Conservation (phyloP, 2,329 filamentous ascomycete species). For the Rhinocladiella mackenziei region DNA sequence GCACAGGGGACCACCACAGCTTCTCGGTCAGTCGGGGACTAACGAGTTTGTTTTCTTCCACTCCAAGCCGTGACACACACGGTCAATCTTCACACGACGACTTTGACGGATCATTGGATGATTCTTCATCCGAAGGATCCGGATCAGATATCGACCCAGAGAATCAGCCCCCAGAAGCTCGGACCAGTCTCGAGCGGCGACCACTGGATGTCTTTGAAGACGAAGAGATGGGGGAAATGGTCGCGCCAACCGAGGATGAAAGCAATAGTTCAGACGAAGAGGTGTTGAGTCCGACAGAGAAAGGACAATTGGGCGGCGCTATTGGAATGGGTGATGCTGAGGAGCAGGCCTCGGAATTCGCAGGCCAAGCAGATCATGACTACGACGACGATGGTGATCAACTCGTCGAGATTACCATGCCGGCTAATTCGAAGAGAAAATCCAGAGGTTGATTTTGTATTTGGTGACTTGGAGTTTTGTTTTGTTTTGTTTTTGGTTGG, state of each 20-base stretch:
- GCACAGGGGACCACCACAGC: conserved; percentile 31
- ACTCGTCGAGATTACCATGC: conserved; percentile 45
- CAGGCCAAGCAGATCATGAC: conserved; percentile 29
- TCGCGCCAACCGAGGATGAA: conserved; percentile 35
- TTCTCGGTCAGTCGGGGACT: conserved; percentile 31
- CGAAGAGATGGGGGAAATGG: conserved; percentile 49
- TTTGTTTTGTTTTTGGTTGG: too few species aligned
- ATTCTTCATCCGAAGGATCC: conserved; percentile 27
- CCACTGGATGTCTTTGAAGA: conserved; percentile 59
- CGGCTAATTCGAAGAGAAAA: conserved; percentile 32
- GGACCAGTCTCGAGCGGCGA: conserved; percentile 44
- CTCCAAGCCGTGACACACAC: conserved; percentile 2
- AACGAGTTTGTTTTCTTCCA: conserved; percentile 27
- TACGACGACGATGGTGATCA: conserved; percentile 32
- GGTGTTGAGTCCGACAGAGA: conserved; percentile 24
- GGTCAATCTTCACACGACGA: conserved; percentile 17
- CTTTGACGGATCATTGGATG: conserved; percentile 30
- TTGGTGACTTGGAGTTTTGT: too few species aligned
- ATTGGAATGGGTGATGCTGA: conserved; percentile 23
- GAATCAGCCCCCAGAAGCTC: conserved; percentile 32
- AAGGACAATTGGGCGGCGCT: conserved; percentile 19
- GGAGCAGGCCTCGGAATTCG: conserved; percentile 28
- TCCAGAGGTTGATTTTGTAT: conserved; percentile 21
- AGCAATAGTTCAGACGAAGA: conserved; percentile 31
- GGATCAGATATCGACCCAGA: conserved; percentile 26